Base-by-base conservation (phyloP, 2,329 filamentous ascomycete genomes). In the Fusarium sp. region DNA sequence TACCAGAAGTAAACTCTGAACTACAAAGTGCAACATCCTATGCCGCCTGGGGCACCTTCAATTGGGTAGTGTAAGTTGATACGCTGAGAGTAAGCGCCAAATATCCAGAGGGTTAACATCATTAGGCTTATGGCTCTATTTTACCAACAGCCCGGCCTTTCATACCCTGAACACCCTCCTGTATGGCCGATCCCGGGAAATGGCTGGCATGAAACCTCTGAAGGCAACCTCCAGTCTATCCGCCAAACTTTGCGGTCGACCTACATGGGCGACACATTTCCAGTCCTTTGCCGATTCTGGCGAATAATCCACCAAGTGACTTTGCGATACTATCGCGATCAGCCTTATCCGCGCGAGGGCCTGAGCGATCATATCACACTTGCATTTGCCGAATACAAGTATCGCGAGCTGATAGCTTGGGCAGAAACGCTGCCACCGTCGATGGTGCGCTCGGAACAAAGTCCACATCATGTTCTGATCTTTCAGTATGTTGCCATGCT, bases 361-460 rank as follows among this genome's bases (percentile, higher is more conserved):
- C 47, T 67, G 13, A 71, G 49, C 21, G 56, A 30, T 15, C 47
- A 59, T 50, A 19, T 67, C 32, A 38, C 38, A 2, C 61, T 80
- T 5, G 67, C 68, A 10, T 79, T 82, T 50, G 80, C 80, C 2
- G 83, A 84, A 67, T 77, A 77, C 43, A 82, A 81, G 33, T 85
- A 80, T 59, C 81, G 81, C 6, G 81, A 84, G 66, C 74, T 85
- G 1, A 74, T 85, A 18, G 78, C 80, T 2, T 85, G 82, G 82
- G 78, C 75, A 9, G 80, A 82, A n/a, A 75, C 64, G 2, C 60
- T 85, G 15, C 80, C 81, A 0, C 30, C 67, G 11, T 60, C 64
- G 1, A 61, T 83, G 25, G 53, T 74, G 19, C 76, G 77, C 11
- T 66, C 54, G 11, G 73, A 80, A 7, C 47, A 72, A 6, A 80